Evolutionary conservation across 1,284 basidiomycete genomes (phyloP).

Genomic region (Jaminaea rosea): DNA sequence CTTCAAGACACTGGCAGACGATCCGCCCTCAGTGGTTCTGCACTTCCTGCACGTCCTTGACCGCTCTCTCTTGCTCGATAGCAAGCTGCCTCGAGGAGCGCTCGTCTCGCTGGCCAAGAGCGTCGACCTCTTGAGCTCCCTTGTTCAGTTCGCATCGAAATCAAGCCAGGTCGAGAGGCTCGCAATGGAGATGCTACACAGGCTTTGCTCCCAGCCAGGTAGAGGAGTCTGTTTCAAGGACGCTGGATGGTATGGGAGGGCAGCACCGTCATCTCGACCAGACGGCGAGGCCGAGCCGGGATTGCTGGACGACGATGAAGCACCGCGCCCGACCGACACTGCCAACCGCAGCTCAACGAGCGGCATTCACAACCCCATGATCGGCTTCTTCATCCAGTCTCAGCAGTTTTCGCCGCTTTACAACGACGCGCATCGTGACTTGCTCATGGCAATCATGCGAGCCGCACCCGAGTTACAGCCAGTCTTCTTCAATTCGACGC

Average conservation of each 20-base stretch:
- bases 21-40: slow-evolving; percentile 32
- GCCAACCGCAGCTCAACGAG: too few relatives aligned
- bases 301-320: too few relatives aligned
- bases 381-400: not conserved
- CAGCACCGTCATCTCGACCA: too few relatives aligned
- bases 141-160: too few relatives aligned
- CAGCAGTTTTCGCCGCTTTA: not conserved
- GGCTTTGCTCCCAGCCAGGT: slow-evolving; percentile 73
- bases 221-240: slow-evolving; percentile 79
- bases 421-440: not conserved
- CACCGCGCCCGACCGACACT: too few relatives aligned
- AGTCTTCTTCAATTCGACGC: not conserved
- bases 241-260: slow-evolving; percentile 76
- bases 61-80: not conserved
- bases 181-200: slow-evolving; percentile 6
- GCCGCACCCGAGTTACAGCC: not conserved
- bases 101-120: not conserved
- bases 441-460: not conserved
- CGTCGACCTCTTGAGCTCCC: not conserved
- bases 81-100: not conserved
- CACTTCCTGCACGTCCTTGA: slow-evolving; percentile 22
- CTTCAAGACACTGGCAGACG: slow-evolving; percentile 24
- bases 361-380: not conserved
- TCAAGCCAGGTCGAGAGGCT: not conserved
- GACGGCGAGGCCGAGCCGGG: too few relatives aligned